Evolutionary conservation across 257 asterid species (phyloP), one percentile per base, ranked within the genome.

Genomic region (Prunella vulgaris): DNA sequence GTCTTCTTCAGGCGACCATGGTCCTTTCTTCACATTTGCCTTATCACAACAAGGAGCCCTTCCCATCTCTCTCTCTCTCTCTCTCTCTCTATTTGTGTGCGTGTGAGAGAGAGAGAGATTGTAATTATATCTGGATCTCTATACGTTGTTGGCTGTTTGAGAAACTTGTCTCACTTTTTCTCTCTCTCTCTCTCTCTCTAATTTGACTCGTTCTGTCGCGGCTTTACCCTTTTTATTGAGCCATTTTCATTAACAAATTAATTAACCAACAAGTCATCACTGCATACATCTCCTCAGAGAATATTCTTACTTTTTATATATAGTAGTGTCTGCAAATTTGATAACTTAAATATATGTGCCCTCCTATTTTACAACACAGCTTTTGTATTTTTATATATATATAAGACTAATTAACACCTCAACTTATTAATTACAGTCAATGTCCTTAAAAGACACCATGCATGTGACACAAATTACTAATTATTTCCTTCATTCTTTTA

Each of bases 1-100:
- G 72, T 90, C 97, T 88, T 90, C 97, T 74, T 88, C 97, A 57
- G 97, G 97, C 4, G 97, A 86, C 97, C 97, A 90, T 53, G 97
- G 97, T 42, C 97, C 97, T 57, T 79, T 90, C 85, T 90, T 90
- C 75, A 90, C 97, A 80, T 85, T 90, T 1, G 94, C 95, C 82
- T 90, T 90, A 35, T 90, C 97, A 74, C 97, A 90, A 65, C 97
- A 90, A 30, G 97, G 97, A 67, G 97, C 97, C 49, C 97, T 88
- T 8, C 97, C 97, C 97, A 88, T 88, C 38, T 70, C 74, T 76
- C 46, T 51, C 60, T 38, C 60, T 61, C 72, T 77, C 48, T 66
- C 52, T 70, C 68, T 75, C 68, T 73, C 72, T 66, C 72, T 60
- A 64, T 76, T 27, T 68, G 57, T 66, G 18, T 69, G 69, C 69